Conservation (phyloP, 202 grass and related monocot genomes). For the Dendrocalamus latiflorus region DNA sequence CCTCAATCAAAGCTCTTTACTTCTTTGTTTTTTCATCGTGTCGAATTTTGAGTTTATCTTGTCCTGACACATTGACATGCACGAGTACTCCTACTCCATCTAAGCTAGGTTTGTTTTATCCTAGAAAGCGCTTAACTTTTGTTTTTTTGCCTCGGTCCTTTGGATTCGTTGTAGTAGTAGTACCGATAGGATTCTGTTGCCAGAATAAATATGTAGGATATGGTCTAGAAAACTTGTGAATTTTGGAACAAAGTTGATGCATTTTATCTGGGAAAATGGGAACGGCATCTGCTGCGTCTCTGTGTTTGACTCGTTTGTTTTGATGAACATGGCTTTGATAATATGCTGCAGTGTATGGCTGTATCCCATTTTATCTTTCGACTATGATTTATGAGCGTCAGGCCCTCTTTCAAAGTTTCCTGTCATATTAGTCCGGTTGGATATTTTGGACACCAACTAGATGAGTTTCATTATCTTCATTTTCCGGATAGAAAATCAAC, state of each 20-base stretch:
- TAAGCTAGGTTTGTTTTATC: not conserved
- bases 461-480: not conserved
- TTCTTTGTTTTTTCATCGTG: not conserved
- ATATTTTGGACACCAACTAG: not conserved
- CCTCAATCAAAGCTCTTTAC: not conserved
- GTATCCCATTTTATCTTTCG: not conserved
- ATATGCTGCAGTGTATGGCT: not conserved
- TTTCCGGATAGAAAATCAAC: not conserved
- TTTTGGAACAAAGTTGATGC: not conserved
- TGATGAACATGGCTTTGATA: not conserved
- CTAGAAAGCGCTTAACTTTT: not conserved
- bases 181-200: not conserved
- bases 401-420: not conserved
- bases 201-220: not conserved
- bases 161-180: not conserved
- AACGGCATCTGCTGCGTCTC: not conserved
- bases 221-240: not conserved
- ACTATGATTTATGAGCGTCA: not conserved
- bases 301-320: constrained; percentile 11
- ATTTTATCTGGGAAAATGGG: not conserved
- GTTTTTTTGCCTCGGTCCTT: not conserved
- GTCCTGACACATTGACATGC: not conserved
- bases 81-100: not conserved
- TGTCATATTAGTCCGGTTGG: not conserved
- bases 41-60: not conserved